Base-by-base conservation (phyloP, 2,329 filamentous ascomycete genomes). In the Fusarium nematophilum region DNA sequence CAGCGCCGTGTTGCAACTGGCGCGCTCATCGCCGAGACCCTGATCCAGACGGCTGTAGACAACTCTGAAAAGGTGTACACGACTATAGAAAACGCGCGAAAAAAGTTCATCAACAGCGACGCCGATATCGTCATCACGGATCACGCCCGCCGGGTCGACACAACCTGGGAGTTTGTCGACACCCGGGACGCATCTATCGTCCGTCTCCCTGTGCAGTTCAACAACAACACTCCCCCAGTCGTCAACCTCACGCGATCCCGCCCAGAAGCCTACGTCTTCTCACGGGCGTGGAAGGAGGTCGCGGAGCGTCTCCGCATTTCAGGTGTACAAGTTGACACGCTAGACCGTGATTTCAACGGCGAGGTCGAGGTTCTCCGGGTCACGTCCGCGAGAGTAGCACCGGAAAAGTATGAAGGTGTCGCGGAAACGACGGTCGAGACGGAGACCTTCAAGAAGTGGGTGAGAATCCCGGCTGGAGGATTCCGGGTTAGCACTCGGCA, bases 401-500 rank as follows among this genome's bases (percentile, higher is more conserved):
- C 42, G 5, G 31, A 38, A 4, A 66, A 64, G 31, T 68, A 66
- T n/a, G 68, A 72, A 49, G 70, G 70, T 21, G 48, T 63, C 2
- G 57, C 58, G n/a, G 52, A 54, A 10, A 62, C 57, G 6, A 65
- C 57, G 1, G 57, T 69, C 2, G 66, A 64, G 31, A 61, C 68
- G 1, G 46, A 58, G 11, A 18, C 59, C 0, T n/a, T 54, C 3
- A 45, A 38, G 15, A 62, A 46, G 39, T 50, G 64, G 15, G 15
- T 70, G 1, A 54, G 29, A 2, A 42, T 72, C 2, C 67, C 67
- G 2, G 59, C 56, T 1, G 70, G 70, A 1, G 65, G 66, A 9
- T 72, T 68, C 55, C 56, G 61, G 53, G 62, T 72, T 1, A 70
- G 65, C 56, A 70, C 69, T 9, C 59, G 67, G 30, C 70, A 72